Evolutionary conservation across 305 asterid species (phyloP), one percentile per base, ranked within the genome.

Genomic region (Fraxinus ornus): DNA sequence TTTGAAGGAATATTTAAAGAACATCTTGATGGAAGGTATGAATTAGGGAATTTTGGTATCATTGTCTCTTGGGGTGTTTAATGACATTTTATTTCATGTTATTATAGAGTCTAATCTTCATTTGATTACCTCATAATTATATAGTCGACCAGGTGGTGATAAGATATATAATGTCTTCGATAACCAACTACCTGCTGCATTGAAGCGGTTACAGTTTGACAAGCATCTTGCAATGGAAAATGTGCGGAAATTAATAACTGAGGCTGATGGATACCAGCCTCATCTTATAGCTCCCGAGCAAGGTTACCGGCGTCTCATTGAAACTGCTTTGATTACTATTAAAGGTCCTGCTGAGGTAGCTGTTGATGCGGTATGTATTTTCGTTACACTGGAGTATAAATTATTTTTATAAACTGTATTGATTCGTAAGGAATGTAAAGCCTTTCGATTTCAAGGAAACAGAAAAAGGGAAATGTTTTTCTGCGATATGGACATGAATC

Each of bases 111-210:
- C 7, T 13, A 52, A 68, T n/a, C 80, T 32, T 76, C 71, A 8
- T 64, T 44, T 21, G 26, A 33, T 70, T 84, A 37, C 84, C n/a
- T 47, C 19, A 3, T 75, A 68, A 80, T 83, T 75, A 71, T 79
- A 81, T 93, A 93, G 97, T 73, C 97, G 97, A 79, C 90, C 97
- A 33, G 97, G 97, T 83, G 97, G 97, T 83, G 97, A 93, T 82
- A 91, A 92, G 86, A 87, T 93, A 76, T 90, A 91, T 73, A 89
- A 87, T 19, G 92, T 93, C 76, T 93, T 93, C 57, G 96, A 93
- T 80, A 91, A 90, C 87, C 95, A 90, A 78, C 90, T 93, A 81
- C 97, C 95, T 3, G 92, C 97, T 83, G 97, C 94, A 78, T 86
- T 93, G 84, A 93, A 89, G 86, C 93, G 95, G 64, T 82, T 93